A percentile compares a stretch with the other conserved stretches of the same genome.
Conservation (phyloP, 163 green algal species). For the Chlorella variabilis region DNA sequence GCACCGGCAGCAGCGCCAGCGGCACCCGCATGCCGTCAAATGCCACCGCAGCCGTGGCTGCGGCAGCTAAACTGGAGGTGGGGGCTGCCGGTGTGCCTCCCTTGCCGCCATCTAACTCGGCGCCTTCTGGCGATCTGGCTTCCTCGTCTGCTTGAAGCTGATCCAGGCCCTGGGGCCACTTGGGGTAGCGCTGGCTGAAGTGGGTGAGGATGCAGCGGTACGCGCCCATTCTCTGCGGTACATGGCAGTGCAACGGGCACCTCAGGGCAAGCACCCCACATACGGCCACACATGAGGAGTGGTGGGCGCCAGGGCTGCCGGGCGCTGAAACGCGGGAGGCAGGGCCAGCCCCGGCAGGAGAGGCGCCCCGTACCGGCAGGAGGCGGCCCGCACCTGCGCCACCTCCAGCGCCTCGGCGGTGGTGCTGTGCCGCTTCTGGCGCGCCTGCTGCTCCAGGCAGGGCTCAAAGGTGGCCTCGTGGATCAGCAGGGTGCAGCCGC, state of each 20-base stretch:
- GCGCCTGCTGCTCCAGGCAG: constrained; percentile 57
- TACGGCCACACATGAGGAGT: no score
- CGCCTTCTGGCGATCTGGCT: neutral
- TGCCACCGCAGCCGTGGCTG: constrained; percentile 29
- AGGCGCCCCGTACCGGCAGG: no score
- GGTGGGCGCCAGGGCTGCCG: no score
- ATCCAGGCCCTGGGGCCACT: constrained; percentile 52
- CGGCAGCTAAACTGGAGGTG: neutral
- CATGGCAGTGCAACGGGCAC: no score
- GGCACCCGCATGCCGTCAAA: constrained; percentile 69
- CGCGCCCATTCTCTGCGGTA: constrained; percentile 46
- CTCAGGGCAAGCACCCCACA: neutral
- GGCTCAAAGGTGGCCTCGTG: constrained; percentile 84
- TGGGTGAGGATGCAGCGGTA: constrained; percentile 76
- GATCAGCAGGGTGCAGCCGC: constrained; percentile 71
- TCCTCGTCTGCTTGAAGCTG: neutral
- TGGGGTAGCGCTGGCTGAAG: constrained; percentile 86
- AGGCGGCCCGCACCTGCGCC: constrained; percentile 29
- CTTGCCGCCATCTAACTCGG: neutral
- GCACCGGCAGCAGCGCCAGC: constrained; percentile 45
- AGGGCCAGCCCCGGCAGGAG: no score
- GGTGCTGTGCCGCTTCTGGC: constrained; percentile 76
- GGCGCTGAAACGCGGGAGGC: no score
- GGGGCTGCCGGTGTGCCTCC: neutral
- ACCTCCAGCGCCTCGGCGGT: constrained; percentile 61